Percentiles rank a stretch among this genome's conserved stretches.
phyloP scores from a whole-genome alignment of 2,329 filamentous ascomycete genomes.

The Xylaria sp. region DNA sequence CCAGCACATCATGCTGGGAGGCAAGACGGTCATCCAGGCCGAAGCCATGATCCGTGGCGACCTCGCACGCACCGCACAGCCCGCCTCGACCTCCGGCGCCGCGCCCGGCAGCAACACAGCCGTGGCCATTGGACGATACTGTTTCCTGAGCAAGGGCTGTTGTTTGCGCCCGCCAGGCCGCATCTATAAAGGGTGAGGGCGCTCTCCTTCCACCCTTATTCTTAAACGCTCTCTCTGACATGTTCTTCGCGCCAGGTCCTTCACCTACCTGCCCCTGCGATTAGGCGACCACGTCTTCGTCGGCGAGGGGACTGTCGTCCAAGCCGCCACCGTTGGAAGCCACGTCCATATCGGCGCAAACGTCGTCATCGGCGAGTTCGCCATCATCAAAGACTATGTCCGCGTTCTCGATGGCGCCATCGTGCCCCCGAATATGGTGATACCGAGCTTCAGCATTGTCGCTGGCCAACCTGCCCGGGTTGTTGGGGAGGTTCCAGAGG shows the following conservation, averaged over 20 bases:
- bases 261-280: slow-evolving; percentile 88
- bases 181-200: slow-evolving; percentile 74
- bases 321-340: slow-evolving; percentile 83
- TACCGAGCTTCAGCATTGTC: slow-evolving; percentile 93
- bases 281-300: slow-evolving; percentile 96
- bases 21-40: slow-evolving; percentile 94
- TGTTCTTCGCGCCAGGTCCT: slow-evolving; percentile 54
- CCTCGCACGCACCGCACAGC: slow-evolving; percentile 69
- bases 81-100: slow-evolving; percentile 53
- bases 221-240: not conserved
- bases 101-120: slow-evolving; percentile 68
- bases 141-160: slow-evolving; percentile 82
- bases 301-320: slow-evolving; percentile 77
- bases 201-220: slow-evolving; percentile 27
- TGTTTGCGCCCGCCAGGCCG: slow-evolving; percentile 85
- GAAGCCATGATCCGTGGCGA: slow-evolving; percentile 95
- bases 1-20: slow-evolving; percentile 96
- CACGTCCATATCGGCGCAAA: slow-evolving; percentile 86
- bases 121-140: slow-evolving; percentile 91
- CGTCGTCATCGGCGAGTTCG: slow-evolving; percentile 84
- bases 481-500: slow-evolving; percentile 82
- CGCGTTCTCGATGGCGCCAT: slow-evolving; percentile 86
- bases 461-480: slow-evolving; percentile 82
- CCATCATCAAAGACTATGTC: slow-evolving; percentile 93
- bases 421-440: slow-evolving; percentile 87